Evolutionary conservation across 1,139 yeast species (phyloP), one percentile per base, ranked within the genome.

Genomic region (Geotrichum klebahnii): DNA sequence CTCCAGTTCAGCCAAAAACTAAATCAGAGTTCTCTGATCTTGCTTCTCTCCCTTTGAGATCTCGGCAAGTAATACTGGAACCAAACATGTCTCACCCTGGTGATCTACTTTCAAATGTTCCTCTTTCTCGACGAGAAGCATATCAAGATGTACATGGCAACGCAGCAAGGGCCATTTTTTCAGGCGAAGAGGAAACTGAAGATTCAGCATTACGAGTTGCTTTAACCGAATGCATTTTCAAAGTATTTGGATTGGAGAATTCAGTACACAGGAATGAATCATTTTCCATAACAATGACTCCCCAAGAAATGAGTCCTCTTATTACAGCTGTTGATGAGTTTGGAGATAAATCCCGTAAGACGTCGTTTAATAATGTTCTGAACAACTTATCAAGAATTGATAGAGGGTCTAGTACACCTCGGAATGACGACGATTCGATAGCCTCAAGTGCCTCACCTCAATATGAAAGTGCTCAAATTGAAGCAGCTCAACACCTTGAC

Each of bases 51-150:
- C 36, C 3, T 17, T 36, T 31, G n/a, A 64, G 64, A 14, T 81
- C 90, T 1, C 72, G 87, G 52, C 85, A 84, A 57, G 88, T 84
- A 20, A 74, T 79, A 3, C 67, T 86, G 34, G 81, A 78, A 46
- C 78, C 89, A 0, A 71, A 83, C 44, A 73, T 73, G 19, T 75
- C 79, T 28, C 84, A 85, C 53, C 96, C 96, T 0, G 96, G 96
- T 28, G 96, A 88, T 64, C 72, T 88, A 51, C 68, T 88, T 14
- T 84, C 95, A 0, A 85, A 85, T 48, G 96, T 84, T 0, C 94
- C 96, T 0, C 67, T 87, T 3, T 79, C 89, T 0, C 72, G 90
- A 56, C 42, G 51, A 12, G 55, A 53, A 2, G 45, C 12, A 4
- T 31, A 40, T 29, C 35, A 29, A 8, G 23, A 40, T 43, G 14